Conservation (phyloP, 192 early-diverging fungal genomes). For the Geranomyces variabilis region DNA sequence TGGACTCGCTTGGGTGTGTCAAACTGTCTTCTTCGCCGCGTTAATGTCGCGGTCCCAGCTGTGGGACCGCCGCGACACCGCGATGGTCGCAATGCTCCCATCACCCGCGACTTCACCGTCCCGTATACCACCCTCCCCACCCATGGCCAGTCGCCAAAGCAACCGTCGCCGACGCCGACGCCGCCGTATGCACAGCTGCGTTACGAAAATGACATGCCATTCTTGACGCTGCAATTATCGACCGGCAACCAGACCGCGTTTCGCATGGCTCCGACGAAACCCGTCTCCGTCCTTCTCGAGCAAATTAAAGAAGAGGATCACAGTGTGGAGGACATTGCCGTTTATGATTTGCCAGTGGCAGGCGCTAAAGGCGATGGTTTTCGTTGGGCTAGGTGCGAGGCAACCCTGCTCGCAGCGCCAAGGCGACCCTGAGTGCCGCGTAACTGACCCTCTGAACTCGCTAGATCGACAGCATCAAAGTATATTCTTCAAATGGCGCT, state of each 20-base stretch:
- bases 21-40: too few species aligned
- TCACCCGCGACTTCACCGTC: too few species aligned
- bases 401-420: not conserved
- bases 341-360: slow-evolving; percentile 27
- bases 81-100: too few species aligned
- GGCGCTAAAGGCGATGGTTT: not conserved
- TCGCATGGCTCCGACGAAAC: slow-evolving; percentile 30
- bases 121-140: too few species aligned
- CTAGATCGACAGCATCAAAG: slow-evolving; percentile 22
- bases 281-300: slow-evolving; percentile 31
- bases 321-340: slow-evolving; percentile 14
- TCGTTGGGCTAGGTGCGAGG: slow-evolving; percentile 30
- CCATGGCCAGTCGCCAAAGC: too few species aligned
- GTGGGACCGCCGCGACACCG: too few species aligned
- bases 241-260: slow-evolving; percentile 20
- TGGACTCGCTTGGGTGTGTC: too few species aligned
- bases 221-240: slow-evolving; percentile 30
- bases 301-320: slow-evolving; percentile 36
- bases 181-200: slow-evolving; percentile 1
- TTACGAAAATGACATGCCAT: slow-evolving; percentile 27
- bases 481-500: slow-evolving; percentile 27
- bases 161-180: not conserved
- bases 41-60: too few species aligned
- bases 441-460: not conserved
- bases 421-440: not conserved